Evolutionary conservation across 2,329 filamentous ascomycete genomes (phyloP).

Genomic region (Phaeomoniella chlamydospora): DNA sequence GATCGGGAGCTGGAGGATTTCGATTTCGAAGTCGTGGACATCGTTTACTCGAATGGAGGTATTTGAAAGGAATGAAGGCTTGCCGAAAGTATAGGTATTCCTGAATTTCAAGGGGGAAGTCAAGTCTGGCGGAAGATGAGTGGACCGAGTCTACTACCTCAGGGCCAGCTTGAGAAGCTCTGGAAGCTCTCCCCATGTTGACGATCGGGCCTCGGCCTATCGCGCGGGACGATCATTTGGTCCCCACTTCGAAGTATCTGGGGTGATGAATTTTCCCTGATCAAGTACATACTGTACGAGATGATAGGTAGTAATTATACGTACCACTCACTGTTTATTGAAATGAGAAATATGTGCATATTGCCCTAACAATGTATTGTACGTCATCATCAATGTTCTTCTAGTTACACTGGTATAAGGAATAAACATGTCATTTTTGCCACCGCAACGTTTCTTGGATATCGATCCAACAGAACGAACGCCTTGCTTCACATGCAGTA

Average conservation of each 20-base stretch:
- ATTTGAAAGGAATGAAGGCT: neutral
- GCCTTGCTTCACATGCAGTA: too few relatives aligned
- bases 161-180: neutral
- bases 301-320: neutral
- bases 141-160: neutral
- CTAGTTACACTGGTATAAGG: too few relatives aligned
- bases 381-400: too few relatives aligned
- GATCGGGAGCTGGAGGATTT: conserved; percentile 6
- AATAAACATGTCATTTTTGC: too few relatives aligned
- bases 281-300: neutral
- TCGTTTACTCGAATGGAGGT: neutral
- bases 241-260: too few relatives aligned
- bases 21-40: conserved; percentile 5
- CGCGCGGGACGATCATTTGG: too few relatives aligned
- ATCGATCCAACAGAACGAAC: too few relatives aligned
- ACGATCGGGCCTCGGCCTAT: neutral
- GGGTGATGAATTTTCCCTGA: neutral
- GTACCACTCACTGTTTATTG: neutral
- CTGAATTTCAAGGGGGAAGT: neutral
- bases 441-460: too few relatives aligned
- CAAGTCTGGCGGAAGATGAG: neutral
- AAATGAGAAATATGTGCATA: neutral
- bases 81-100: neutral
- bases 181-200: neutral
- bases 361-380: neutral